Conservation (phyloP, 108 stramenopile species). For the Bacterosira constricta region DNA sequence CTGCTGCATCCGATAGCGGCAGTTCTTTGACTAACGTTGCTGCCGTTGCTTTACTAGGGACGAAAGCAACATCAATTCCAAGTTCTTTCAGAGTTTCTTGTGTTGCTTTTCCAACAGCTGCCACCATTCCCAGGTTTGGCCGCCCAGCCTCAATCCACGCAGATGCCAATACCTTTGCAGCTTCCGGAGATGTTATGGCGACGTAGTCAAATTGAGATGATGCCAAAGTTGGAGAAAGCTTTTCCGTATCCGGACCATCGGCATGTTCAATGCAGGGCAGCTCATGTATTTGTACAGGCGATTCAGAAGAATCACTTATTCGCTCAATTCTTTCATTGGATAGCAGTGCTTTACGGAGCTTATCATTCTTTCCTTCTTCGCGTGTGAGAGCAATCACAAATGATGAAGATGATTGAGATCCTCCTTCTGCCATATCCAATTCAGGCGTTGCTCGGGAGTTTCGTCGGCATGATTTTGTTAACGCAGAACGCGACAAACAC, state of each 20-base stretch:
- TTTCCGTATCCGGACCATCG: slow-evolving; percentile 67
- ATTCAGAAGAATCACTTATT: slow-evolving; percentile 5
- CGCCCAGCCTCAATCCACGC: slow-evolving; percentile 62
- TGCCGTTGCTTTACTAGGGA: slow-evolving; percentile 80
- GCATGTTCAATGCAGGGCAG: slow-evolving; percentile 89
- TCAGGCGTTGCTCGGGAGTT: slow-evolving; percentile 1
- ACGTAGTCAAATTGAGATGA: slow-evolving; percentile 64
- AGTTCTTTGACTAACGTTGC: slow-evolving; percentile 68
- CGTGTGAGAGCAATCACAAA: slow-evolving; percentile 76
- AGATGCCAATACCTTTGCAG: slow-evolving; percentile 72
- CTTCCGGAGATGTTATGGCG: slow-evolving; percentile 85
- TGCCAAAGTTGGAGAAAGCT: slow-evolving; percentile 45
- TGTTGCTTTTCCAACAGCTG: slow-evolving; percentile 85
- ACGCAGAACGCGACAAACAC: not conserved
- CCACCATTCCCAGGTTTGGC: slow-evolving; percentile 51
- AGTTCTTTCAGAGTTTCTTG: slow-evolving; percentile 46
- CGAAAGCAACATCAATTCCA: slow-evolving; percentile 71
- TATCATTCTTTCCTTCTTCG: slow-evolving; percentile 84
- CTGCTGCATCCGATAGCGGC: slow-evolving; percentile 36
- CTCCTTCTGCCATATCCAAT: slow-evolving; percentile 4
- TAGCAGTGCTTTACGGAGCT: slow-evolving; percentile 56
- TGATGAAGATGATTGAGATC: slow-evolving; percentile 2
- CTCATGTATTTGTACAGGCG: slow-evolving; percentile 54
- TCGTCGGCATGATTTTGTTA: not conserved
- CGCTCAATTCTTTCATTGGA: slow-evolving; percentile 21